Percentiles rank a stretch among this genome's conserved stretches.
Evolutionary conservation across 169 alveolate genomes (phyloP).

Genomic region (Cryptosporidium viatorum): DNA sequence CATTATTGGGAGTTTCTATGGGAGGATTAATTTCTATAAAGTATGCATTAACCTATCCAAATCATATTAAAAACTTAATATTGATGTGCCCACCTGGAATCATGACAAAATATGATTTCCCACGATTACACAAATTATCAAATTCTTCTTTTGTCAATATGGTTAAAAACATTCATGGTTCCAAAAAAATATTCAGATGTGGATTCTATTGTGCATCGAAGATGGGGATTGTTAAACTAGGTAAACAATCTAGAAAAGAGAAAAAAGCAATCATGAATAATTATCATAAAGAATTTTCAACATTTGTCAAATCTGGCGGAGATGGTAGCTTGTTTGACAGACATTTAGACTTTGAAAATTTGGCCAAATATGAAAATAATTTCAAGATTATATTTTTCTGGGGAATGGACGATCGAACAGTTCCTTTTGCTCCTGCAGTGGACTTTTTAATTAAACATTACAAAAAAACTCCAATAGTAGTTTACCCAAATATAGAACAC

Average conservation of each 20-base stretch:
- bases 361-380: neutral
- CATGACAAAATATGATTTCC: constrained; percentile 18
- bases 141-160: neutral
- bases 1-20: constrained; percentile 32
- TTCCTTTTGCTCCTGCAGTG: constrained; percentile 44
- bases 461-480: constrained; percentile 14
- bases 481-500: constrained; percentile 28
- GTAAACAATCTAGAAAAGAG: neutral
- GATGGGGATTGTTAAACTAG: neutral
- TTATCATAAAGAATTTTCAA: neutral
- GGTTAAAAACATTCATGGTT: neutral
- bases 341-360: neutral
- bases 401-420: constrained; percentile 27
- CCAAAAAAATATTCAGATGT: neutral
- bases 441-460: constrained; percentile 11
- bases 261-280: neutral
- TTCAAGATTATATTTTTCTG: constrained; percentile 20
- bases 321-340: constrained; percentile 5
- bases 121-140: constrained; percentile 12
- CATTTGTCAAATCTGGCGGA: constrained; percentile 16
- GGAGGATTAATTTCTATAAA: constrained; percentile 42
- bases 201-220: neutral
- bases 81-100: constrained; percentile 66
- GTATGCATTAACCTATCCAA: constrained; percentile 22
- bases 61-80: neutral